Base-by-base conservation (phyloP, 108 stramenopile species). In the Discostella stelligeroides region DNA sequence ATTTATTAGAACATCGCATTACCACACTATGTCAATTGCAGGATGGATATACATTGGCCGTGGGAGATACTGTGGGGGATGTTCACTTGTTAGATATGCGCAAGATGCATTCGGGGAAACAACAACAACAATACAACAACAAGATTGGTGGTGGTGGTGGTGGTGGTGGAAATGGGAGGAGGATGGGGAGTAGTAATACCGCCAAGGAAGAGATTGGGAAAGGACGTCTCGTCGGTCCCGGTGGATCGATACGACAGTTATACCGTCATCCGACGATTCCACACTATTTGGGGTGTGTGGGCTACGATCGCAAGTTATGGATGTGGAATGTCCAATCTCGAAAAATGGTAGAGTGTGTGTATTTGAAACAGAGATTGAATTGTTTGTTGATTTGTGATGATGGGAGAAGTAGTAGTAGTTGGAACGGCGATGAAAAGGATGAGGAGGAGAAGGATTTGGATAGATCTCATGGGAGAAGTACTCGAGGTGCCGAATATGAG, bases 361-460 rank as follows among this genome's bases (percentile, higher is more conserved):
- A 94, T 68, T 63, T 94, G 80, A 94, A 85, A 54, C 93, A 94
- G 82, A 75, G 93, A 49, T 66, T 94, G 75, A 89, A 88, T 69
- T 88, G 88, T 72, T 74, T 90, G n/a, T 61, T 94, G 59, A 65
- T 91, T 63, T 85, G 84, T 34, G 56, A 51, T 15, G 88, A 88
- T 60, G 70, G 42, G 11, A 46, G 43, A 17, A 66, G 71, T 66
- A 37, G 14, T n/a, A n/a, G n/a, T n/a, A n/a, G n/a, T n/a, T n/a
- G n/a, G n/a, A n/a, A n/a, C n/a, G n/a, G n/a, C n/a, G n/a, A n/a
- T 61, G 61, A 69, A 21, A 40, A 65, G 10, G 37, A 25, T 0
- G 53, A 59, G 17, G 79, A 70, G 25, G 60, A 37, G 18, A 50
- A n/a, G n/a, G n/a, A 17, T 10, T 72, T 71, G 14, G 65, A 58